phyloP scores from a whole-genome alignment of 2,329 filamentous ascomycete genomes.

The Paraphoma sp. region DNA sequence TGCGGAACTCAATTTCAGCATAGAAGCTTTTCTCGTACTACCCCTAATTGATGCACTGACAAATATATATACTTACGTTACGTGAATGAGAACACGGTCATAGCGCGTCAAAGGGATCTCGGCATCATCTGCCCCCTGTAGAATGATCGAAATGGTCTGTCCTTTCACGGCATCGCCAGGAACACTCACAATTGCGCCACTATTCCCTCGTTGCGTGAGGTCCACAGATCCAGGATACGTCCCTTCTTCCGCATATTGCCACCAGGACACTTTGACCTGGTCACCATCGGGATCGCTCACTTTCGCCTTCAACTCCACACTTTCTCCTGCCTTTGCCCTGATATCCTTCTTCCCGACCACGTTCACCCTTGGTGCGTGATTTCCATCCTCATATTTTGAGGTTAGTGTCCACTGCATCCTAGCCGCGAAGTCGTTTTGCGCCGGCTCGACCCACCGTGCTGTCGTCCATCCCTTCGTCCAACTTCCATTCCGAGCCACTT shows the following conservation, averaged over 20 bases:
- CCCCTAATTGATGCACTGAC: too few relatives aligned
- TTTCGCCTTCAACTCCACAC: background rate
- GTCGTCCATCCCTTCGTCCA: slow-evolving; percentile 27
- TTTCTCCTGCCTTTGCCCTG: background rate
- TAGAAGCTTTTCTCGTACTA: too few relatives aligned
- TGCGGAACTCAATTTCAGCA: too few relatives aligned
- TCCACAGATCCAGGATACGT: background rate
- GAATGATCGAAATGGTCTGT: background rate
- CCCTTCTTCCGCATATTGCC: background rate
- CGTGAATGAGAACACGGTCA: background rate
- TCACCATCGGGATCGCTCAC: background rate
- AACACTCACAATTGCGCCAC: background rate
- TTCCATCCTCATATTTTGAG: background rate
- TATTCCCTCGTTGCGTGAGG: background rate
- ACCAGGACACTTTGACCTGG: background rate
- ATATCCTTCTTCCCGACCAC: background rate
- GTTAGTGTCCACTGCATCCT: slow-evolving; percentile 39
- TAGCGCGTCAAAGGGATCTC: background rate
- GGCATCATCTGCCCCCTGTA: background rate
- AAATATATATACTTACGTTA: background rate
- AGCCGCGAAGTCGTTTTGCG: slow-evolving; percentile 54
- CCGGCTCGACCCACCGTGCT: slow-evolving; percentile 56
- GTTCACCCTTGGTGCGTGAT: background rate
- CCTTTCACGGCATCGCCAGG: background rate
- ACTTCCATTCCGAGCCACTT: background rate